Base-by-base conservation (phyloP, 108 stramenopile genomes). In the Phaeodactylum tricornutum region DNA sequence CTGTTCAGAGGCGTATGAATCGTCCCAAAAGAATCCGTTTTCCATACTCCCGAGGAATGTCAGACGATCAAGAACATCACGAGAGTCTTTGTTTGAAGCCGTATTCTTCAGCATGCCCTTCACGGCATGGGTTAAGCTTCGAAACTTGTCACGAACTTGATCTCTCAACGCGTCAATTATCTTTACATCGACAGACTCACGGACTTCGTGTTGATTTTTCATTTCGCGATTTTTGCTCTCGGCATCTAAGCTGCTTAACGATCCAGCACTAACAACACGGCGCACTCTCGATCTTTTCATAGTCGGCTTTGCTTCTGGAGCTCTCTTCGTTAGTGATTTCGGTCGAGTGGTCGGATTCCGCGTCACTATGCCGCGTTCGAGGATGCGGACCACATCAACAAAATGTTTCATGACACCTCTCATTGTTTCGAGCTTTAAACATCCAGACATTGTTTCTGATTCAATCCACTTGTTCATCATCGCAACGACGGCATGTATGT, bases 1-100 rank as follows among this genome's bases (percentile, higher is more conserved):
- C 33, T 81, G 72, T 34, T 77, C 74, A 5, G 93, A 92, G 27
- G 97, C 95, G 58, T 98, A 98, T 2, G 59, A 69, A 57, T 95
- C 92, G 60, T 96, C 79, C 93, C 94, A 95, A 56, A 94, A 83
- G 75, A 98, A 98, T 16, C 94, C 96, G 51, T 88, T 87, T 64
- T 92, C 92, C 77, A 82, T 84, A 43, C 70, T 78, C 27, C 88
- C 61, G 12, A 93, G 53, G 57, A 89, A 89, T 0, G 93, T 93
- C 37, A 97, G 56, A 24, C 86, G 75, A 55, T 88, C 92, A 51
- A 73, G 39, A 5, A 91, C 65, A 50, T 90, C 84, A 36, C 69
- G 70, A 33, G 67, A 68, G 50, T 86, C 88, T 9, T 28, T 43
- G 15, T 77, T 43, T 3, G 49, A 24, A n/a, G 49, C 58, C 21